Base-by-base conservation (phyloP, 2,329 filamentous ascomycete species). In the Penicillium corylophilum region DNA sequence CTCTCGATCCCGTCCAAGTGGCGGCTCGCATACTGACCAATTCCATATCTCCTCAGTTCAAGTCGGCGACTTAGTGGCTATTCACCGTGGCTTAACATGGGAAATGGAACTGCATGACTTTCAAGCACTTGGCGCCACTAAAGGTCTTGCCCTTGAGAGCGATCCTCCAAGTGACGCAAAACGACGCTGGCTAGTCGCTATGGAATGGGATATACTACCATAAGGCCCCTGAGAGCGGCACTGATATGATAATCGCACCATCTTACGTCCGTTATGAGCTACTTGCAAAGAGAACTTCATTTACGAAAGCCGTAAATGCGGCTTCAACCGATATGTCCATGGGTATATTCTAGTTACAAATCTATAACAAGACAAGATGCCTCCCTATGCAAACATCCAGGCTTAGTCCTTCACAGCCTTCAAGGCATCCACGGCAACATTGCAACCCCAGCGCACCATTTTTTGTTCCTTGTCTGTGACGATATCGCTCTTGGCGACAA, bases 401-500 rank as follows among this genome's bases (percentile, higher is more conserved):
- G n/a, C 44, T 58, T 50, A 62, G 28, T 63, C 63, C 6, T 67
- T 61, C 18, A 71, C 64, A 28, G 64, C 64, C 60, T 70, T 73
- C 53, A 76, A 58, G 38, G 75, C 71, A 62, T 73, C 70, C 42
- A 72, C 60, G 3, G 72, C 72, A 29, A 72, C 64, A 60, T 64
- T 71, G 52, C 72, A 73, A 38, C 76, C 69, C 77, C 75, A 69
- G 65, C 71, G 69, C 40, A 86, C 72, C 13, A 76, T 69, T 49
- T 79, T 79, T 57, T 70, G 74, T 60, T 86, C 82, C 42, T 73
- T 71, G 52, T 75, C 76, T n/a, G 69, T 72, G 20, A 75, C 71
- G 51, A 80, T 64, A 61, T 83, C 82, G 0, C 86, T 87, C 67
- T 85, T 88, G 4, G 82, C 77, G 15, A 96, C 80, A 40, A 87